Conservation (phyloP, 2,329 filamentous ascomycete genomes). For the Didymella keratinophila region DNA sequence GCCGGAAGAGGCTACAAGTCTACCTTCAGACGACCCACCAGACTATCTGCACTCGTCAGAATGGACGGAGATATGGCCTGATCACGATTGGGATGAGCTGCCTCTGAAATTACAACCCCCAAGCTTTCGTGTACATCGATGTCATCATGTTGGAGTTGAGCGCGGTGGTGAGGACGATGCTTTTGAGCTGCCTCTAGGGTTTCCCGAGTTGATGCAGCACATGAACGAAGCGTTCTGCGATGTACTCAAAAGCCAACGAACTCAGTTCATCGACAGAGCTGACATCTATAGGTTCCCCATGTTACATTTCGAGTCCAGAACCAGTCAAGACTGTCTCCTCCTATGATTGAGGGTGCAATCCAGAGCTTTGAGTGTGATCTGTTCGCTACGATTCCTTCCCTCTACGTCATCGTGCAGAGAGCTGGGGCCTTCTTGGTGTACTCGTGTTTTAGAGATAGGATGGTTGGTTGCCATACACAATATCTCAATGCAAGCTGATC, state of each 20-base stretch:
- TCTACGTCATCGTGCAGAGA: constrained; percentile 2
- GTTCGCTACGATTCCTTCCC: neutral
- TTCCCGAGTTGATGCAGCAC: neutral
- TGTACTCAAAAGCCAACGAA: neutral
- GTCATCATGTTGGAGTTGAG: neutral
- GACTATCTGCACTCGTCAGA: neutral
- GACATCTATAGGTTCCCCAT: neutral
- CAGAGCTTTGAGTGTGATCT: constrained; percentile 1
- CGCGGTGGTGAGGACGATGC: constrained; percentile 2
- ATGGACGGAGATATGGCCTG: neutral
- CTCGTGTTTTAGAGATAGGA: neutral
- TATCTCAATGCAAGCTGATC: neutral
- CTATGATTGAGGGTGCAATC: neutral
- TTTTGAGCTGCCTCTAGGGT: constrained; percentile 1
- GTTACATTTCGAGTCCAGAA: neutral
- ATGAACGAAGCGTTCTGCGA: neutral
- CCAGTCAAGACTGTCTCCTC: neutral
- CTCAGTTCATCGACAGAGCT: neutral
- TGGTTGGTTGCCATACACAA: neutral
- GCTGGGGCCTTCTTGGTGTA: neutral
- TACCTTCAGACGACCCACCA: neutral
- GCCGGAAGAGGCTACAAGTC: neutral
- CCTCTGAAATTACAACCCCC: neutral
- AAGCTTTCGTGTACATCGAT: constrained; percentile 2
- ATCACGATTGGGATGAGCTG: neutral